phyloP scores from a whole-genome alignment of 2,329 filamentous ascomycete genomes.

The Fusarium buxicola region DNA sequence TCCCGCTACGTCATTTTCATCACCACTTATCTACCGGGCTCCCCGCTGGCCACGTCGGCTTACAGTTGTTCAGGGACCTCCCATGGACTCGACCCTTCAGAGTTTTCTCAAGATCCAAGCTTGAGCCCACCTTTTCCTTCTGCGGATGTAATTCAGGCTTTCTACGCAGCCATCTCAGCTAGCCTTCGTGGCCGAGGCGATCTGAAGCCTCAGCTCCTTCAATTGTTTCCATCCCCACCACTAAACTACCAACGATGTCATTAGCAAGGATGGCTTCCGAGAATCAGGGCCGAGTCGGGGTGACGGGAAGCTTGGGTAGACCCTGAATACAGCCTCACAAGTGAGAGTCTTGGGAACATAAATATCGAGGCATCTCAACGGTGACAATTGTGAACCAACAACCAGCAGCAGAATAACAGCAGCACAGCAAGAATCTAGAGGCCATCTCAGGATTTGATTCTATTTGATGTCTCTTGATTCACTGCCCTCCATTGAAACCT shows the following conservation, averaged over 20 bases:
- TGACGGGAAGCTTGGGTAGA: constrained; percentile 13
- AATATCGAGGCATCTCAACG: constrained; percentile 36
- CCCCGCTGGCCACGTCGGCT: constrained; percentile 40
- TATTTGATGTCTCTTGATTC: constrained; percentile 30
- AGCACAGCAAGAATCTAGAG: constrained; percentile 13
- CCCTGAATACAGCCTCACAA: constrained; percentile 21
- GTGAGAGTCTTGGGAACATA: constrained; percentile 17
- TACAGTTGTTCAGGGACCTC: constrained; percentile 38
- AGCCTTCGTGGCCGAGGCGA: constrained; percentile 11
- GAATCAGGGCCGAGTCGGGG: constrained; percentile 38
- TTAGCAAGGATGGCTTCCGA: constrained; percentile 37
- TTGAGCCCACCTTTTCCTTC: constrained; percentile 27
- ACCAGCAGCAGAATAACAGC: constrained; percentile 11
- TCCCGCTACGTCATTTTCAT: constrained; percentile 37
- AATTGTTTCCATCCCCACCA: constrained; percentile 35
- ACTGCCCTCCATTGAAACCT: constrained; percentile 31
- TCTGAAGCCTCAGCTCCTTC: constrained; percentile 25
- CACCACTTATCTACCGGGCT: constrained; percentile 28
- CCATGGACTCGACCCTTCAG: constrained; percentile 38
- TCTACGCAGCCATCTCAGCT: constrained; percentile 22
- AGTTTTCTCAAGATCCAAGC: constrained; percentile 34
- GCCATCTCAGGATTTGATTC: constrained; percentile 9
- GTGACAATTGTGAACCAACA: constrained; percentile 1
- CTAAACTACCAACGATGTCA: constrained; percentile 38
- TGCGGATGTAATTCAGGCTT: constrained; percentile 19